Evolutionary conservation across 352 stramenopile species (phyloP).

Genomic region (Pythium sukuiense): DNA sequence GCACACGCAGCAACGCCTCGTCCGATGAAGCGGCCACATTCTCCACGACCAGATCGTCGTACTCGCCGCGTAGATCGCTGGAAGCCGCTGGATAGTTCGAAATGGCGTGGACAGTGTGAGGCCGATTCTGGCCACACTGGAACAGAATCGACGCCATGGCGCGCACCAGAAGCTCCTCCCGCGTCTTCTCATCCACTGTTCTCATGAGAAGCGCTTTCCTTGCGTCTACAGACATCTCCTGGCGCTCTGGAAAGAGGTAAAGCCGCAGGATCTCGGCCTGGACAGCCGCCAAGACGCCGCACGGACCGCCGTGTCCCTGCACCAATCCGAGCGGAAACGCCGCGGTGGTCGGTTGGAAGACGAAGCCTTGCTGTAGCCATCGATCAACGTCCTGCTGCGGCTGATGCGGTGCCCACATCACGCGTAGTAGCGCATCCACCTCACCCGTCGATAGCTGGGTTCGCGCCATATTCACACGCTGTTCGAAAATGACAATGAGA

Average conservation of each 20-base stretch:
- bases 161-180: constrained; percentile 18
- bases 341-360: constrained; percentile 32
- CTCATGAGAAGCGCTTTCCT: constrained; percentile 1
- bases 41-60: background rate
- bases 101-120: background rate
- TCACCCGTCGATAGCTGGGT: background rate
- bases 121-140: background rate
- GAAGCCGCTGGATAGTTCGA: background rate
- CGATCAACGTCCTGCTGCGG: constrained; percentile 36
- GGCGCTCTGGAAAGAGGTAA: constrained; percentile 46
- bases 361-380: constrained; percentile 63
- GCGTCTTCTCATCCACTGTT: constrained; percentile 4
- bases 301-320: constrained; percentile 77
- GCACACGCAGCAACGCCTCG: constrained; percentile 8
- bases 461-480: background rate
- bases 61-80: background rate
- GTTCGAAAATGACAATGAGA: background rate
- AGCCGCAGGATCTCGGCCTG: constrained; percentile 68
- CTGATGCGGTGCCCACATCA: constrained; percentile 46
- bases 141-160: constrained; percentile 31
- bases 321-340: constrained; percentile 63
- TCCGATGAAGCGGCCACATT: constrained; percentile 11
- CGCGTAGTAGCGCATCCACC: constrained; percentile 30
- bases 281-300: constrained; percentile 77
- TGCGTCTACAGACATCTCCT: background rate